phyloP scores from a whole-genome alignment of 2,329 filamentous ascomycete genomes.

The Neofusicoccum ribis region DNA sequence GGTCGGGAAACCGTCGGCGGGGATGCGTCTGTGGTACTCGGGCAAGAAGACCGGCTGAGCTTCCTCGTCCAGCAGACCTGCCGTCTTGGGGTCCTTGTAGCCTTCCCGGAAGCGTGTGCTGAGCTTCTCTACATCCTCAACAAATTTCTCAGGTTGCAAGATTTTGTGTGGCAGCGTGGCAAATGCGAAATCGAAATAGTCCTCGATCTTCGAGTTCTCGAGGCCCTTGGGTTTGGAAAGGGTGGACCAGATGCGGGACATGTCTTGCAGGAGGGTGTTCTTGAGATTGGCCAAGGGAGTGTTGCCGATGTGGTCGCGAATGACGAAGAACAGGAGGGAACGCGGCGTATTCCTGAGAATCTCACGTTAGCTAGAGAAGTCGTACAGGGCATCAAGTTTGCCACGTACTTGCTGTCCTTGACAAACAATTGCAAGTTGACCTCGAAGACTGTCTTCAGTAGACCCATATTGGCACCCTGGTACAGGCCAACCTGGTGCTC shows the following conservation, averaged over 20 bases:
- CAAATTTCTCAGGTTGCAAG: constrained; percentile 88
- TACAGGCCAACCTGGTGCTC: constrained; percentile 98
- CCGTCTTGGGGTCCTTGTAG: constrained; percentile 67
- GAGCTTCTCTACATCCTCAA: constrained; percentile 75
- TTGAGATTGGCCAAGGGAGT: constrained; percentile 89
- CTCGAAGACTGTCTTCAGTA: constrained; percentile 98
- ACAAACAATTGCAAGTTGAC: constrained; percentile 96
- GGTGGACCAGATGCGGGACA: constrained; percentile 87
- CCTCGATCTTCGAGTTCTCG: constrained; percentile 85
- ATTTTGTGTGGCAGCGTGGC: constrained; percentile 96
- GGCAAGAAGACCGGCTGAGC: constrained; percentile 81
- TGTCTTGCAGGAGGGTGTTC: constrained; percentile 84
- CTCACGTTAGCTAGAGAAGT: constrained; percentile 3
- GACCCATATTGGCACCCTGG: constrained; percentile 97
- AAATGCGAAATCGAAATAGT: constrained; percentile 99
- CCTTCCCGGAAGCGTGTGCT: constrained; percentile 81
- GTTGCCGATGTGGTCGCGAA: constrained; percentile 91
- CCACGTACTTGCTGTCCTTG: constrained; percentile 82
- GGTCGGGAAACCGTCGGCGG: constrained; percentile 91
- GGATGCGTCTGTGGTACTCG: constrained; percentile 93
- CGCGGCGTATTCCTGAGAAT: constrained; percentile 71
- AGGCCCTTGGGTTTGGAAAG: constrained; percentile 89
- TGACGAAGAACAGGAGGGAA: constrained; percentile 96
- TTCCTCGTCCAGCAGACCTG: constrained; percentile 67
- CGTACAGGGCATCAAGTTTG: neutral